Percentiles rank a stretch among this genome's conserved stretches.
These are phyloP conservation scores for Lactarius vividus DNA, from an alignment of 768 basidiomycete species.

Conservation along the genomic window DNA sequence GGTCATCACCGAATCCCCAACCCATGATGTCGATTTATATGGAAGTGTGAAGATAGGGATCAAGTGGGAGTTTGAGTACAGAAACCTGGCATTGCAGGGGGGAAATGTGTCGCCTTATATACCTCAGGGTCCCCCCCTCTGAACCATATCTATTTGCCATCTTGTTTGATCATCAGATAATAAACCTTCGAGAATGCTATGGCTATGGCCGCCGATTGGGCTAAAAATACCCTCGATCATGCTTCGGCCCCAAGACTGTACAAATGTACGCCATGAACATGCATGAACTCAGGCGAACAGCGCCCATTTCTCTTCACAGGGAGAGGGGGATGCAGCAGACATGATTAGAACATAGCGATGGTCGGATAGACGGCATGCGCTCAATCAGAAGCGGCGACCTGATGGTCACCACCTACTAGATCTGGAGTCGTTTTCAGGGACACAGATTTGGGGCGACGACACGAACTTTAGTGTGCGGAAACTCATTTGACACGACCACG, in stretches of 20 bases:
- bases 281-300: background rate
- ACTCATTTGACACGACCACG: background rate
- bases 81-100: background rate
- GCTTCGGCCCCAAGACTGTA: background rate
- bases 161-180: slow-evolving; percentile 1
- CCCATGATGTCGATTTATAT: slow-evolving; percentile 7
- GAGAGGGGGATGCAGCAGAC: background rate
- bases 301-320: background rate
- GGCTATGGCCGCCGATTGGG: background rate
- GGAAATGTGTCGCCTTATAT: slow-evolving; percentile 11
- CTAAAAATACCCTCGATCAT: slow-evolving; percentile 1
- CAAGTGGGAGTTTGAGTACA: background rate
- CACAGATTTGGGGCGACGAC: background rate
- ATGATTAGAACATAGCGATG: background rate
- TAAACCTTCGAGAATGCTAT: background rate
- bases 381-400: background rate
- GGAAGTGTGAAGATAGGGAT: background rate
- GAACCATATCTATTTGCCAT: background rate
- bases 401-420: background rate
- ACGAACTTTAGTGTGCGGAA: background rate
- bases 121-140: background rate
- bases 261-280: background rate
- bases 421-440: background rate
- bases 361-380: background rate
- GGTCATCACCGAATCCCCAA: slow-evolving; percentile 6